Percentiles rank a stretch among this genome's conserved stretches.
phyloP scores from a whole-genome alignment of 345 rosid species.

The Carallia pectinifolia region DNA sequence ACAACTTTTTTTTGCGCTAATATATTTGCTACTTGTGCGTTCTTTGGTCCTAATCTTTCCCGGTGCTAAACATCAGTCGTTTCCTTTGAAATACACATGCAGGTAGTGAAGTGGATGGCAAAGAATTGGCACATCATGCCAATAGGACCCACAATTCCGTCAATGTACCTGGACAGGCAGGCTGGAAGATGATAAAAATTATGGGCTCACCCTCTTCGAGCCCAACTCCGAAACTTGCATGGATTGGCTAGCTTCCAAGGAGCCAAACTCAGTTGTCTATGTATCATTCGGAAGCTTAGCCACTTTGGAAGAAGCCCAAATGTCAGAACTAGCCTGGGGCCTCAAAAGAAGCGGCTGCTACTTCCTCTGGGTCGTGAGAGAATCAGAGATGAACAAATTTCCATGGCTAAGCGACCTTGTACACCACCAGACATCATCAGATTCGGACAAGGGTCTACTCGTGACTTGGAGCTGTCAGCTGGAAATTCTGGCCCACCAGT shows the following conservation, averaged over 20 bases:
- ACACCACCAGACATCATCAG: conserved; percentile 22
- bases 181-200: conserved; percentile 27
- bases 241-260: conserved; percentile 50
- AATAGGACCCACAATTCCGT: conserved; percentile 38
- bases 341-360: conserved; percentile 27
- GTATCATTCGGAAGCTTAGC: conserved; percentile 63
- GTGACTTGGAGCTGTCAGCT: conserved; percentile 55
- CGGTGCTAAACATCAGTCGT: too few species aligned
- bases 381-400: conserved; percentile 41
- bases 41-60: too few species aligned
- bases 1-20: too few species aligned
- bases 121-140: conserved; percentile 17
- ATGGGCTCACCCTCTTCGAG: conserved; percentile 32
- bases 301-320: conserved; percentile 39
- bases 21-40: too few species aligned
- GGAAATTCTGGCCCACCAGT: conserved; percentile 43
- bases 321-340: conserved; percentile 48
- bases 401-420: conserved; percentile 23
- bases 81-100: too few species aligned
- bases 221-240: conserved; percentile 31
- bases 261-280: conserved; percentile 45
- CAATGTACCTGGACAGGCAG: conserved; percentile 35
- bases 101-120: conserved; percentile 30
- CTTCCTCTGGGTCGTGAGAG: conserved; percentile 65
- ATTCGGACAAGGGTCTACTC: conserved; percentile 28